A percentile compares a stretch with the other conserved stretches of the same genome.
These are phyloP conservation scores for Ogataea kodamae DNA, from an alignment of 805 yeast genomes.

Conservation along the genomic window DNA sequence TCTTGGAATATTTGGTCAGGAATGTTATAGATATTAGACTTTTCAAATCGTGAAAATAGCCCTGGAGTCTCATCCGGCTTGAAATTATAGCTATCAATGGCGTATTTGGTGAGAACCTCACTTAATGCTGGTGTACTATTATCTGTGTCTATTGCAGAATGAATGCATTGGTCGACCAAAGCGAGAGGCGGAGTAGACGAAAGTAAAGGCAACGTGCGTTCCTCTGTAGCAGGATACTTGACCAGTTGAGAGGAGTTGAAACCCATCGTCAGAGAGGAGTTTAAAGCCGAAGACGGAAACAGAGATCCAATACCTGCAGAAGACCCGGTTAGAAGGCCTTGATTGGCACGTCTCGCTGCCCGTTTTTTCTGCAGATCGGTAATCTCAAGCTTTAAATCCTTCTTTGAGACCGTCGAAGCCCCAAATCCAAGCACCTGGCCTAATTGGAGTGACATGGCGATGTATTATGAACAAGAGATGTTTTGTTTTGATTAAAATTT, in stretches of 20 bases:
- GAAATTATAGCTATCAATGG: constrained; percentile 64
- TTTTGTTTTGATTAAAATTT: constrained; percentile 9
- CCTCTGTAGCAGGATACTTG: constrained; percentile 18
- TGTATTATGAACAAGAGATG: constrained; percentile 3
- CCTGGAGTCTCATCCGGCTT: constrained; percentile 42
- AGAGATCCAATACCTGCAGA: constrained; percentile 15
- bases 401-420: constrained; percentile 9
- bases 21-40: constrained; percentile 60
- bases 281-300: constrained; percentile 8
- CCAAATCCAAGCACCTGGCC: constrained; percentile 29
- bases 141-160: constrained; percentile 54
- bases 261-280: constrained; percentile 13
- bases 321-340: constrained; percentile 6
- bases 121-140: constrained; percentile 54
- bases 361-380: constrained; percentile 29
- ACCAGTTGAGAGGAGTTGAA: constrained; percentile 18
- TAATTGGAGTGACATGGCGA: constrained; percentile 28
- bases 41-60: constrained; percentile 72
- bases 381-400: constrained; percentile 21
- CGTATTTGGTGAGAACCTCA: constrained; percentile 56
- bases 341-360: constrained; percentile 22
- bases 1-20: constrained; percentile 81
- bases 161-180: constrained; percentile 62
- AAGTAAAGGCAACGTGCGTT: constrained; percentile 42
- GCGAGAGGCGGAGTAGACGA: constrained; percentile 50